phyloP scores from a whole-genome alignment of 345 rosid genomes.

The Laguncularia racemosa region DNA sequence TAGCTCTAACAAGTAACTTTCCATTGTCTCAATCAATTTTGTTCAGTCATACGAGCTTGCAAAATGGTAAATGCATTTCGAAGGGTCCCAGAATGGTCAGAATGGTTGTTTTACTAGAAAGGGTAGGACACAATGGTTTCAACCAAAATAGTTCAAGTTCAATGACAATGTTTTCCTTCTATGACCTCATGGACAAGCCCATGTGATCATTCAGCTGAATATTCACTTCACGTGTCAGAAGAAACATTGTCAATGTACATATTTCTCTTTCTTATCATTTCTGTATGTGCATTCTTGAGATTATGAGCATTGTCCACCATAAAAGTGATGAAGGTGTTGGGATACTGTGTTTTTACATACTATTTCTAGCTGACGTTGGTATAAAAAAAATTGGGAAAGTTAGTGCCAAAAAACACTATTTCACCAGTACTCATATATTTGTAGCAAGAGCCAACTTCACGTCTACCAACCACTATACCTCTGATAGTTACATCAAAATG shows the following conservation, averaged over 20 bases:
- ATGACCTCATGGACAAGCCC: slow-evolving; percentile 1
- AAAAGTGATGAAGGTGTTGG: neutral
- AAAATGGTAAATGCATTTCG: no score
- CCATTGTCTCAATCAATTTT: no score
- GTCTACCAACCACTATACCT: neutral
- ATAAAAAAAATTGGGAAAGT: neutral
- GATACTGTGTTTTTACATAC: neutral
- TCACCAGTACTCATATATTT: neutral
- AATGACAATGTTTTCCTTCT: neutral
- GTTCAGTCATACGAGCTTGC: no score
- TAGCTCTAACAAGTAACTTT: no score
- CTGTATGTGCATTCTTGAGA: neutral
- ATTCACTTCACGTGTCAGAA: neutral
- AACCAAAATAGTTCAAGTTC: neutral
- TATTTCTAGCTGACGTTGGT: neutral
- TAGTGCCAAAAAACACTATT: neutral
- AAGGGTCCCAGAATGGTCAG: no score
- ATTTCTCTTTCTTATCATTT: no score
- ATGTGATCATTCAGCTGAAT: slow-evolving; percentile 8
- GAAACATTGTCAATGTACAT: neutral
- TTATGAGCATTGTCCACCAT: neutral
- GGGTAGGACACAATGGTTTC: neutral
- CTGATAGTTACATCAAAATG: no score
- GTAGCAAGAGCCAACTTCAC: neutral
- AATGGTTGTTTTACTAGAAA: no score